A percentile compares a stretch with the other conserved stretches of the same genome.
Conservation (phyloP, 1,139 yeast species). For the Kodamaea alishanica region DNA sequence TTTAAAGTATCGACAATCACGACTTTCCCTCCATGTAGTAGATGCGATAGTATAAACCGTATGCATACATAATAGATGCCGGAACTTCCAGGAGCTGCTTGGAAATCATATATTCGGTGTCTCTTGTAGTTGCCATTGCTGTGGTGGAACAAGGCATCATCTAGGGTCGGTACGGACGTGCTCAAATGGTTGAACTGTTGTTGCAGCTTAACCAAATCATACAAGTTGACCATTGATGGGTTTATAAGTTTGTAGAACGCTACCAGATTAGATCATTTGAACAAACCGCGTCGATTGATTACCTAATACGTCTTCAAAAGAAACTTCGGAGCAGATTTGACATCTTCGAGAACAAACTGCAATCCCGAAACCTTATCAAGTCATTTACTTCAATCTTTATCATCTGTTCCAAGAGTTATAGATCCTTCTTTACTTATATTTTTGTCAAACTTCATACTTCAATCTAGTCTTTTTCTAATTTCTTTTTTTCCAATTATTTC, state of each 20-base stretch:
- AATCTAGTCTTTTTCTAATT: too few relatives aligned
- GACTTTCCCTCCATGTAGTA: conserved; percentile 18
- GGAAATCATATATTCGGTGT: conserved; percentile 33
- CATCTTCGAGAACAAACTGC: background rate
- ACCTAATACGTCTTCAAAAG: conserved; percentile 1
- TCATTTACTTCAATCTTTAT: background rate
- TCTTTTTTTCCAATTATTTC: too few relatives aligned
- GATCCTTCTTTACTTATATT: too few relatives aligned
- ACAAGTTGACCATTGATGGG: conserved; percentile 22
- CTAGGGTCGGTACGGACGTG: conserved; percentile 26
- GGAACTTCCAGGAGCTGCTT: conserved; percentile 33
- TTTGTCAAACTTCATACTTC: too few relatives aligned
- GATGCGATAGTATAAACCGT: conserved; percentile 29
- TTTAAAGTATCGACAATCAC: conserved; percentile 31
- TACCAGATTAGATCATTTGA: background rate
- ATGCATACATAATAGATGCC: conserved; percentile 23
- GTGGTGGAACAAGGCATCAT: conserved; percentile 20
- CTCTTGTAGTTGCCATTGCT: conserved; percentile 12
- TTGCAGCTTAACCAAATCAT: conserved; percentile 20
- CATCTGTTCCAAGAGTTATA: background rate
- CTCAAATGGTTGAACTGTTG: conserved; percentile 19
- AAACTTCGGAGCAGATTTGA: conserved; percentile 1
- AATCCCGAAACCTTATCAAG: too few relatives aligned
- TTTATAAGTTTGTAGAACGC: too few relatives aligned
- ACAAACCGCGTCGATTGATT: background rate